phyloP scores from a whole-genome alignment of 257 asterid genomes.

The Lycium barbarum region DNA sequence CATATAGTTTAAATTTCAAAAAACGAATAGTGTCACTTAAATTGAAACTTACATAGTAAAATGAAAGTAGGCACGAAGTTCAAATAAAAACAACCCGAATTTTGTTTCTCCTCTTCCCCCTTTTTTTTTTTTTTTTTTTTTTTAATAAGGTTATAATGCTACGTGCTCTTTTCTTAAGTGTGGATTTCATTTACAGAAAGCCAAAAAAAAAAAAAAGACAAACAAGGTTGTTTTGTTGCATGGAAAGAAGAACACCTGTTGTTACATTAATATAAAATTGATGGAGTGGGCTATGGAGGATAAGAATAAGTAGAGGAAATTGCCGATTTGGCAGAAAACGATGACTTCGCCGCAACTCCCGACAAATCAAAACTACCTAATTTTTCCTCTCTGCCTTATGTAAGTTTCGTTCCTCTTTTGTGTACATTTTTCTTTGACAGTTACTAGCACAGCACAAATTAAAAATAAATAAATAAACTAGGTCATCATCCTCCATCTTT shows the following conservation, averaged over 20 bases:
- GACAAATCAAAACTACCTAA: not conserved
- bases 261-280: too few relatives aligned
- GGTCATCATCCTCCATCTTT: not conserved
- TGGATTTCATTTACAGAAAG: too few relatives aligned
- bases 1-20: too few relatives aligned
- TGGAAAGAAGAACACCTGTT: not conserved
- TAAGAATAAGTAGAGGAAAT: not conserved
- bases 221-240: slow-evolving; percentile 2
- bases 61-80: too few relatives aligned
- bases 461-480: not conserved
- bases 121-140: too few relatives aligned
- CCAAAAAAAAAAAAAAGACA: too few relatives aligned
- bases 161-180: not conserved
- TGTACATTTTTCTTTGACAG: not conserved
- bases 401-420: not conserved
- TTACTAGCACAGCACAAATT: not conserved
- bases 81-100: too few relatives aligned
- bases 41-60: too few relatives aligned
- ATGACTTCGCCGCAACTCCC: not conserved
- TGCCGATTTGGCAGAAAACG: slow-evolving; percentile 9
- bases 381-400: not conserved
- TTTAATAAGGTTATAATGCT: not conserved
- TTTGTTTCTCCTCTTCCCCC: too few relatives aligned
- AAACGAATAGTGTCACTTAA: too few relatives aligned
- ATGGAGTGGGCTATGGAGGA: too few relatives aligned